Evolutionary conservation across 352 stramenopile species (phyloP).

Genomic region (Pythium angustatum): DNA sequence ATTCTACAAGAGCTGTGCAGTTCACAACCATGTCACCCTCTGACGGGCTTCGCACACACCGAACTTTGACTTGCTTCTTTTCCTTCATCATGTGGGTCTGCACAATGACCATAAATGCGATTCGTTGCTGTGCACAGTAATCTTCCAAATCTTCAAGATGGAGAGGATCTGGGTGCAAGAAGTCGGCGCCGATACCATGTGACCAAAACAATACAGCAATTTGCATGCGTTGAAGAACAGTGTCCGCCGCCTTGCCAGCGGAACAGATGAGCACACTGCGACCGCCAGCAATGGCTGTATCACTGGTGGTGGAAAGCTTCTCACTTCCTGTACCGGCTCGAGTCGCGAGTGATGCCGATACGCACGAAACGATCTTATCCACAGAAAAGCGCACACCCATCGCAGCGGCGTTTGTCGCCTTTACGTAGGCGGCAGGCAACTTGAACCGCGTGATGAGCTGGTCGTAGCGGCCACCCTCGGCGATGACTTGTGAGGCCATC

Average conservation of each 20-base stretch:
- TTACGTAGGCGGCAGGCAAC: constrained; percentile 75
- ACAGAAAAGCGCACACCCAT: constrained; percentile 87
- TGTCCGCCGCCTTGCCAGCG: constrained; percentile 69
- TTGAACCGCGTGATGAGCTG: constrained; percentile 82
- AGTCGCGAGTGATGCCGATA: constrained; percentile 43
- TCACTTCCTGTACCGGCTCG: constrained; percentile 29
- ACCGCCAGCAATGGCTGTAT: constrained; percentile 41
- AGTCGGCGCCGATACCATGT: constrained; percentile 73
- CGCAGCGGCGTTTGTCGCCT: constrained; percentile 64
- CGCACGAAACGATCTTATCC: constrained; percentile 82
- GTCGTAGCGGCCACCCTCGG: constrained; percentile 83
- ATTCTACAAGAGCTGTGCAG: constrained; percentile 63
- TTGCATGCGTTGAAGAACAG: constrained; percentile 75
- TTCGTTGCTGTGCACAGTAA: constrained; percentile 73
- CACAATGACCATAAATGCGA: constrained; percentile 86
- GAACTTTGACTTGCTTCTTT: constrained; percentile 86
- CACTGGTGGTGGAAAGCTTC: constrained; percentile 4
- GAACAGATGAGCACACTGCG: constrained; percentile 79
- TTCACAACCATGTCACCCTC: constrained; percentile 73
- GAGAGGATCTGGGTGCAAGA: constrained; percentile 77
- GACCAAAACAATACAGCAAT: constrained; percentile 77
- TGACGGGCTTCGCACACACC: constrained; percentile 62
- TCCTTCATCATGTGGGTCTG: constrained; percentile 82
- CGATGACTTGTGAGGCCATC: constrained; percentile 68
- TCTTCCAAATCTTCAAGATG: constrained; percentile 84